These are phyloP conservation scores for Candida saitoana DNA, from an alignment of 805 yeast species.

Conservation along the genomic window DNA sequence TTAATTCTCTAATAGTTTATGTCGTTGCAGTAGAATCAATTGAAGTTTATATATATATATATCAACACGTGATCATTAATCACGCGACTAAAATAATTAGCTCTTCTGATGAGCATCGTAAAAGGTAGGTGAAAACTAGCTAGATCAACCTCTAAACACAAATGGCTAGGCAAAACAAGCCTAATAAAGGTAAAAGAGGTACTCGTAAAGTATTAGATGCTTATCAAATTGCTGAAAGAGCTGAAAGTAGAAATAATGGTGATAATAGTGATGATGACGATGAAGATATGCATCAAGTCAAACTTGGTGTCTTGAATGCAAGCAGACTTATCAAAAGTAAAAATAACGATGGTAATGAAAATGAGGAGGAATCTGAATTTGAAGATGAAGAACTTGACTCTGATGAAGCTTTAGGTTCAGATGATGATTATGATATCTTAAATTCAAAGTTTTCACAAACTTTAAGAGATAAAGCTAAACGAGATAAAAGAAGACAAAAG, in stretches of 20 bases:
- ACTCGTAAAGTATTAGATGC: conserved; percentile 39
- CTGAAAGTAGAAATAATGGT: conserved; percentile 21
- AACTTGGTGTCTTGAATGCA: conserved; percentile 41
- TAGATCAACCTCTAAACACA: neutral
- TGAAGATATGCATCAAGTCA: conserved; percentile 24
- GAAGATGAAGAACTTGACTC: conserved; percentile 73
- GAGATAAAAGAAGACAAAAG: conserved; percentile 26
- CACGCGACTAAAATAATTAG: no score
- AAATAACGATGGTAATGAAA: conserved; percentile 22
- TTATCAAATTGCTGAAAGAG: conserved; percentile 42
- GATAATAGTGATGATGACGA: conserved; percentile 13
- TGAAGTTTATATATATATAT: no score
- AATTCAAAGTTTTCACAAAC: conserved; percentile 68
- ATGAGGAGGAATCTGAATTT: conserved; percentile 22
- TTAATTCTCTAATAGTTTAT: no score
- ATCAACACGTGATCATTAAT: no score
- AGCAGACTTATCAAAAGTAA: conserved; percentile 27
- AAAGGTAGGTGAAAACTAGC: neutral
- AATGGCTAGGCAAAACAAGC: conserved; percentile 18
- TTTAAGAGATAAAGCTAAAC: conserved; percentile 51
- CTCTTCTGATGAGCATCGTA: conserved; percentile 5
- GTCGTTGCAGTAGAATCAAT: no score
- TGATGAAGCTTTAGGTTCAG: conserved; percentile 86
- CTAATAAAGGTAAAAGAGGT: conserved; percentile 26
- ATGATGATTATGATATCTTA: conserved; percentile 60